A percentile compares a stretch with the other conserved stretches of the same genome.
phyloP scores from a whole-genome alignment of 2,329 filamentous ascomycete species.

The Diaporthe helianthi region DNA sequence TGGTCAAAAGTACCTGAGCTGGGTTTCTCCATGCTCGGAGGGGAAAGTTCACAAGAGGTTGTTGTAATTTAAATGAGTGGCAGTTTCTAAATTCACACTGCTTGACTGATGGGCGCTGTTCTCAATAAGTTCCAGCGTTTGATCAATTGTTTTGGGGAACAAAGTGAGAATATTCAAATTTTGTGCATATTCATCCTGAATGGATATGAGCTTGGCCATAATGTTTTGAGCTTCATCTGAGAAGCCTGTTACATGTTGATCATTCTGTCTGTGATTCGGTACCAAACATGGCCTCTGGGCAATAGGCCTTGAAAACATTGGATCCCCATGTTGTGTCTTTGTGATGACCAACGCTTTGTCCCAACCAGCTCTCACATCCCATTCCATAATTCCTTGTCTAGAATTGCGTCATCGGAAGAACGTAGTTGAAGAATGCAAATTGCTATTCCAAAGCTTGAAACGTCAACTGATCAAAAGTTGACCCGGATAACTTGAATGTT shows the following conservation, averaged over 20 bases:
- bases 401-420: neutral
- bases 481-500: constrained; percentile 17
- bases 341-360: neutral
- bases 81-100: too few species aligned
- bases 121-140: too few species aligned
- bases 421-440: neutral
- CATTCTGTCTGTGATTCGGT: too few species aligned
- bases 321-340: too few species aligned
- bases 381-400: neutral
- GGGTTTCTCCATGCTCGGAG: neutral
- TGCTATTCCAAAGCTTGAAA: neutral
- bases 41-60: neutral
- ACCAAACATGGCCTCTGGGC: too few species aligned
- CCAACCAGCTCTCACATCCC: neutral
- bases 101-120: neutral
- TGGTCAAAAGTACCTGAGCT: too few species aligned
- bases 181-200: too few species aligned
- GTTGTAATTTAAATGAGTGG: neutral
- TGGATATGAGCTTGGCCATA: too few species aligned
- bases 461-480: constrained; percentile 20
- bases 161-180: too few species aligned
- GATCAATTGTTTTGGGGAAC: neutral
- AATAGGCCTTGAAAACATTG: neutral
- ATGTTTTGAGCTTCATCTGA: neutral
- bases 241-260: neutral